Conservation (phyloP, 2,329 filamentous ascomycete genomes). For the Hymenoscyphus linearis region DNA sequence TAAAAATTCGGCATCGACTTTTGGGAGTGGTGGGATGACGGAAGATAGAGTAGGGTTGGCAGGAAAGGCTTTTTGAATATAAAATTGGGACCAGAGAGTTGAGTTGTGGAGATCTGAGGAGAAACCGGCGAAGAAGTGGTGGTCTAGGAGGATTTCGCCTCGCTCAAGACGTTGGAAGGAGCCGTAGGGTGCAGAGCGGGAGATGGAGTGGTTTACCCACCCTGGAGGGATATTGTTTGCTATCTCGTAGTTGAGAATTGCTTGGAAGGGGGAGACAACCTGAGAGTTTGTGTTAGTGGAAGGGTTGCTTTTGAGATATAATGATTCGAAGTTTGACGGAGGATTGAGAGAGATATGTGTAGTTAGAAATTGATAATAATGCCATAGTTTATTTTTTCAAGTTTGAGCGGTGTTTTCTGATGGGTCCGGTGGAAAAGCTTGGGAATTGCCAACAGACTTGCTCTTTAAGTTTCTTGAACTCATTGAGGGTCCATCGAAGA, state of each 20-base stretch:
- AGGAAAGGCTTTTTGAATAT: conserved; percentile 35
- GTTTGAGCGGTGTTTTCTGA: no score
- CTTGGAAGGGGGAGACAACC: conserved; percentile 88
- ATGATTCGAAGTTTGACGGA: neutral
- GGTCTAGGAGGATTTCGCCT: conserved; percentile 72
- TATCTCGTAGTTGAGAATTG: conserved; percentile 86
- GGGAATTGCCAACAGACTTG: no score
- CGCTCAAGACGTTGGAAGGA: conserved; percentile 87
- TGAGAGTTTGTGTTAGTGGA: conserved; percentile 16
- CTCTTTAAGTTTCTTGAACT: no score
- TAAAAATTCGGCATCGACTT: conserved; percentile 70
- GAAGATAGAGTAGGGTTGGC: conserved; percentile 36
- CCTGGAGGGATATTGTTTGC: conserved; percentile 71
- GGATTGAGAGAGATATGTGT: neutral
- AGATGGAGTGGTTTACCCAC: conserved; percentile 90
- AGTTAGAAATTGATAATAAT: neutral
- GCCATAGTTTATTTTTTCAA: no score
- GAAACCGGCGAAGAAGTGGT: conserved; percentile 71
- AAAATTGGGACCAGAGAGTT: conserved; percentile 64
- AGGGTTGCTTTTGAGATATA: neutral
- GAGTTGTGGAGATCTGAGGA: conserved; percentile 64
- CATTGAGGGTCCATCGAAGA: no score
- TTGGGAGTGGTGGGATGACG: conserved; percentile 57
- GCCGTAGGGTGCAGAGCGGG: conserved; percentile 68
- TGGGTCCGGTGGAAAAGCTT: no score